These are phyloP conservation scores for Ganoderma meredithae DNA, from an alignment of 1,284 basidiomycete genomes.

Conservation along the genomic window DNA sequence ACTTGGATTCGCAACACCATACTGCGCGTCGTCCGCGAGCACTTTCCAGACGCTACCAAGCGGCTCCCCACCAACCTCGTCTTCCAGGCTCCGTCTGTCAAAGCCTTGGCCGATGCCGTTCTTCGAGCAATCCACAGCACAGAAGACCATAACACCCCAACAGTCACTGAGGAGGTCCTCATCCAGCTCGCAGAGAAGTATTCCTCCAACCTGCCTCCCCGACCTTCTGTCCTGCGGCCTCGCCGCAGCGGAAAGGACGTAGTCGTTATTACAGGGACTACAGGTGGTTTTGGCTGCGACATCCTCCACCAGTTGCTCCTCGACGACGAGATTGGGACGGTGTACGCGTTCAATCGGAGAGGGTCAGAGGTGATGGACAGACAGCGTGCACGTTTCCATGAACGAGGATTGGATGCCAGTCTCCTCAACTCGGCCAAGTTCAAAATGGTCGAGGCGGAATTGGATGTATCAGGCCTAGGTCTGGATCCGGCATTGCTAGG, in stretches of 20 bases:
- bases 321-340: conserved; percentile 17
- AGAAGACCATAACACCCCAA: conserved; percentile 23
- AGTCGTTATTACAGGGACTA: conserved; percentile 39
- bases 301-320: conserved; percentile 28
- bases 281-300: conserved; percentile 32
- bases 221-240: conserved; percentile 3
- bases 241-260: conserved; percentile 10
- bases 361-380: conserved; percentile 29
- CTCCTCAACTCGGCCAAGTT: conserved; percentile 42
- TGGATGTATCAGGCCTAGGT: conserved; percentile 39
- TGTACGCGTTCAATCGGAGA: conserved; percentile 33
- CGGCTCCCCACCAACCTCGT: conserved; percentile 42
- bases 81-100: conserved; percentile 45
- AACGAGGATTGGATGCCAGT: conserved; percentile 39
- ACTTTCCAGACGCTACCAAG: conserved; percentile 16
- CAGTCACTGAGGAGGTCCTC: conserved; percentile 16
- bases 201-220: conserved; percentile 21
- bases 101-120: conserved; percentile 37
- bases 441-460: conserved; percentile 44
- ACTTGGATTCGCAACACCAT: conserved; percentile 45
- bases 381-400: conserved; percentile 39
- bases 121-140: conserved; percentile 28
- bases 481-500: conserved; percentile 36
- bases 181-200: conserved; percentile 27
- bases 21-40: conserved; percentile 35